These are phyloP conservation scores for Kwoniella pini DNA, from an alignment of 768 basidiomycete genomes.

Conservation along the genomic window DNA sequence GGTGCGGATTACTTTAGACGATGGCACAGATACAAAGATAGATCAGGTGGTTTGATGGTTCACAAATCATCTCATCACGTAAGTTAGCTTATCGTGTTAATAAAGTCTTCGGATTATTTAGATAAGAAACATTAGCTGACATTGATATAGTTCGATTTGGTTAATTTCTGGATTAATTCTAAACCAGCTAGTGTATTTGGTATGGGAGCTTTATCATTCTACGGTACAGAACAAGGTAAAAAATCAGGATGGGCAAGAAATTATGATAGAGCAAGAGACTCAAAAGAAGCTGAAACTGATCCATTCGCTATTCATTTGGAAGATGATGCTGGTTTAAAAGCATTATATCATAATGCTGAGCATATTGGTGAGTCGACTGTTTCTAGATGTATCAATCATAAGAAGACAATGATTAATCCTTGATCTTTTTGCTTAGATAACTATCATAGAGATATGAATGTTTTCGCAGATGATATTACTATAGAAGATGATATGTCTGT, in stretches of 20 bases:
- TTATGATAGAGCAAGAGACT: slow-evolving; percentile 59
- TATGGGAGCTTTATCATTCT: slow-evolving; percentile 60
- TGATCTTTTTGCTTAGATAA: slow-evolving; percentile 53
- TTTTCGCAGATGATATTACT: slow-evolving; percentile 54
- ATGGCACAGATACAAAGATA: slow-evolving; percentile 58
- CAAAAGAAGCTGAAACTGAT: slow-evolving; percentile 58
- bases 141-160: slow-evolving; percentile 59
- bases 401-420: too few species aligned
- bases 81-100: slow-evolving; percentile 20
- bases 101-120: too few species aligned
- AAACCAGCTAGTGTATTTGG: slow-evolving; percentile 59
- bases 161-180: slow-evolving; percentile 63
- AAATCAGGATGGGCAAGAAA: slow-evolving; percentile 59
- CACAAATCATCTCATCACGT: slow-evolving; percentile 49
- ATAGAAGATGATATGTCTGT: slow-evolving; percentile 63
- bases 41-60: slow-evolving; percentile 44
- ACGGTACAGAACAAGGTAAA: slow-evolving; percentile 59
- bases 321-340: slow-evolving; percentile 57
- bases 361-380: slow-evolving; percentile 47
- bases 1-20: slow-evolving; percentile 62
- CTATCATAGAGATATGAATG: slow-evolving; percentile 62
- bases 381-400: too few species aligned
- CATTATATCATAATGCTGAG: slow-evolving; percentile 60
- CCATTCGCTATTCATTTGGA: slow-evolving; percentile 62
- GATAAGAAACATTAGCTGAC: too few species aligned